These are phyloP conservation scores for Alnus rubra DNA, from an alignment of 306 rosid genomes.

Conservation along the genomic window DNA sequence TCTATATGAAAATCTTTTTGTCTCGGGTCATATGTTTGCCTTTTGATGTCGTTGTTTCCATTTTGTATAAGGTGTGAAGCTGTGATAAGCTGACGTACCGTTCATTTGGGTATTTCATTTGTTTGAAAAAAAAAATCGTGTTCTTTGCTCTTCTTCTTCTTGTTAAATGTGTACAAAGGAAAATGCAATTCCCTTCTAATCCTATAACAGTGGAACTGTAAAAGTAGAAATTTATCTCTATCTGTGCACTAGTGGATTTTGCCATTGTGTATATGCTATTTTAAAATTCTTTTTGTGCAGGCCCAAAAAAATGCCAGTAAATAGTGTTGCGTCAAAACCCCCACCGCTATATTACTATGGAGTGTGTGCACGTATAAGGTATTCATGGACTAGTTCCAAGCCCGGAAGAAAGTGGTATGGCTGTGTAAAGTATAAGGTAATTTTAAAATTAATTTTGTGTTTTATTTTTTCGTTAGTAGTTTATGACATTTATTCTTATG, in stretches of 20 bases:
- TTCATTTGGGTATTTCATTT: not conserved
- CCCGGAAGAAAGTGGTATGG: too few species aligned
- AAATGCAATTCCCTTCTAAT: not conserved
- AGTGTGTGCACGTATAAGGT: too few species aligned
- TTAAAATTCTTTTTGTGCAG: too few species aligned
- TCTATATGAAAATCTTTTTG: slow-evolving; percentile 8
- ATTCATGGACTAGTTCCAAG: too few species aligned
- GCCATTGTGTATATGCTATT: too few species aligned
- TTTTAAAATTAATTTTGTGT: too few species aligned
- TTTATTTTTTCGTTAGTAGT: too few species aligned
- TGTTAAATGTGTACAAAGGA: not conserved
- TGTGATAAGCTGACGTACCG: not conserved
- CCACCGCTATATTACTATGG: too few species aligned
- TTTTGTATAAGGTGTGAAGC: slow-evolving; percentile 6
- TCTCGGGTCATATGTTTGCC: slow-evolving; percentile 4
- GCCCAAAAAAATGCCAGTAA: too few species aligned
- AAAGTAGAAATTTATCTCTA: not conserved
- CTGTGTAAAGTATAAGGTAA: too few species aligned
- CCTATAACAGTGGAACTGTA: not conserved
- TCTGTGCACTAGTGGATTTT: not conserved
- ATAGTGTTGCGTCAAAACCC: too few species aligned
- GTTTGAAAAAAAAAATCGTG: slow-evolving; percentile 8
- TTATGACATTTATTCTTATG: too few species aligned
- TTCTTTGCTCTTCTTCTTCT: not conserved
- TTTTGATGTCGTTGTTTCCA: slow-evolving; percentile 10